phyloP scores from a whole-genome alignment of 345 rosid genomes.

The Salix arbutifolia region DNA sequence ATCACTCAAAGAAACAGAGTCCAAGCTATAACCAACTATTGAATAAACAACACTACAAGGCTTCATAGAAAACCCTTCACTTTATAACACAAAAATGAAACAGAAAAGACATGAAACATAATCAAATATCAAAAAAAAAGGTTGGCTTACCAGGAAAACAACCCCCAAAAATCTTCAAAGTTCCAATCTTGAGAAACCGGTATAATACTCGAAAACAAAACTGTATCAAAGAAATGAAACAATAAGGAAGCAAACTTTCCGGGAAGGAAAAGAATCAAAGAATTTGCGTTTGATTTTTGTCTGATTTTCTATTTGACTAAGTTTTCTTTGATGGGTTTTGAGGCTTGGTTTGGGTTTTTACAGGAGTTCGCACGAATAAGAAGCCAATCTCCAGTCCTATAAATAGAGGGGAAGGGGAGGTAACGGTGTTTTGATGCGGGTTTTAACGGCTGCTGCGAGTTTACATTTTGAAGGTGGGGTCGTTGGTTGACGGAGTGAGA shows the following conservation, averaged over 20 bases:
- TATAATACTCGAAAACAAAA: background rate
- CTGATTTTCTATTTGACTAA: background rate
- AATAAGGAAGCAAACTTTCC: background rate
- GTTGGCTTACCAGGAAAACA: background rate
- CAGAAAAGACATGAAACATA: background rate
- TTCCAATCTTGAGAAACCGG: background rate
- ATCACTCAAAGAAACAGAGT: background rate
- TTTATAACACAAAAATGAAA: background rate
- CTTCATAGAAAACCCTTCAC: background rate
- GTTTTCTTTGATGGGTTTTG: background rate
- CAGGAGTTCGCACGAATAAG: background rate
- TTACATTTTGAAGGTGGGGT: background rate
- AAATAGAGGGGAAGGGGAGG: background rate
- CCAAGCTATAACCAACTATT: background rate
- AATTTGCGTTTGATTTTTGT: background rate
- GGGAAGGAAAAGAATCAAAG: background rate
- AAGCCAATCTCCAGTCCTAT: background rate
- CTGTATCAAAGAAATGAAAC: background rate
- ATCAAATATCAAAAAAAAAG: background rate
- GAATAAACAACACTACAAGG: background rate
- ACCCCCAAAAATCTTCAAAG: background rate
- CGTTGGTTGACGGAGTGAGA: background rate
- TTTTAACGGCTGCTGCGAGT: background rate
- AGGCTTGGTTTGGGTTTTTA: too few relatives aligned
- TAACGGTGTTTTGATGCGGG: background rate